Base-by-base conservation (phyloP, 2,329 filamentous ascomycete genomes). In the Beauveria bassiana region DNA sequence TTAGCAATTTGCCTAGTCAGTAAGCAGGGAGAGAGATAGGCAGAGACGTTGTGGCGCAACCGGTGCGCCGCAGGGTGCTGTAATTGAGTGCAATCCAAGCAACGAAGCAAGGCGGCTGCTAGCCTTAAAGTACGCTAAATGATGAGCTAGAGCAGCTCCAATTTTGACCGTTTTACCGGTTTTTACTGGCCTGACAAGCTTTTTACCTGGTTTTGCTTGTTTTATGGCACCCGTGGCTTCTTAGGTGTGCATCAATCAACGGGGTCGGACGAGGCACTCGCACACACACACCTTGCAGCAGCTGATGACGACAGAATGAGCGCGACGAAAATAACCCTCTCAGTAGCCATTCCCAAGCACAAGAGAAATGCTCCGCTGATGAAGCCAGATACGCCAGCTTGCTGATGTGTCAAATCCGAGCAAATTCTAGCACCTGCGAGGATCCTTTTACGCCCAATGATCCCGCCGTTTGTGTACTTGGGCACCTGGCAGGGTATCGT, bases 301-400 rank as follows among this genome's bases (percentile, higher is more conserved):
- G 38, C 57, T 52, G 57, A 59, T 59, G 57, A 52, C 57, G 57
- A 59, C 47, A 59, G n/a, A 18, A 59, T 58, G 55, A 58, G 20
- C 45, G 3, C 22, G 22, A 49, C 55, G 10, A 42, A 55, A 20
- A n/a, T 4, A 26, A 20, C 22, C 10, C 5, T 38, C 5, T 14
- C 34, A 38, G 14, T 5, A 38, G 5, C 34, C 5, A 5, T 38
- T 38, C 2, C 12, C 1, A 38, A 38, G 34, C 12, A 16, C 34
- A 40, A 42, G 12, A 40, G 26, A 54, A 45, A 31, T 8, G 6
- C 10, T 16, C 7, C 26, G 22, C 3, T 8, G 38, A 42, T 8
- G 38, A 42, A 16, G 18, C 28, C 16, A 52, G 18, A 52, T 38
- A 31, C 12, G 14, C 34, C 34, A 2, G 12, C 31, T 34, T 5